Evolutionary conservation across 2,329 filamentous ascomycete species (phyloP), one percentile per base, ranked within the genome.

Genomic region (Didymella sp.): DNA sequence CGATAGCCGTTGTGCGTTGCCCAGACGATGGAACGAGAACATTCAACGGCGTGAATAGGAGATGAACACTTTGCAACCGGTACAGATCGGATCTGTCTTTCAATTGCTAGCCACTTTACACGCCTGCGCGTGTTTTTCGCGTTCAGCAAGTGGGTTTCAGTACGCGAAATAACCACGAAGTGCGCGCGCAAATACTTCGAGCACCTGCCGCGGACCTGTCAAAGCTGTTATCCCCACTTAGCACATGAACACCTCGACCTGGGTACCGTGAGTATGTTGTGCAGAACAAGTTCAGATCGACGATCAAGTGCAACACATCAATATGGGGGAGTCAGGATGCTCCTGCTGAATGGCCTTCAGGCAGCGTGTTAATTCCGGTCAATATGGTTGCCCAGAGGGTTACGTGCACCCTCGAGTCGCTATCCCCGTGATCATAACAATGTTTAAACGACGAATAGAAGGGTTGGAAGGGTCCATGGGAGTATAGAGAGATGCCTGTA

Each of bases 271-370:
- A 48, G 48, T 49, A 48, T 4, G 37, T 17, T 51, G 27, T 9
- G 6, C 17, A 44, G 27, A 40, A 33, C 2, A 22, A 15, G 25
- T 28, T 9, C 6, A 25, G 25, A 57, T 57, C 48, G 54, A 48
- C 54, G 48, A 57, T 57, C 43, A 24, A 19, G 19, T 43, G 52
- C 48, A 57, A 47, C 43, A 27, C 54, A 48, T 52, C 54, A 52
- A 19, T 21, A 38, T 37, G 43, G 19, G 35, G 31, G 30, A 47
- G 42, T 43, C 37, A 46, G 43, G 42, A 48, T 51, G 43, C 48
- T 9, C 43, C 28, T 47, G 43, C 38, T 48, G 22, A 8, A 25
- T n/a, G 37, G 8, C 37, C 22, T 15, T 38, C 15, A 48, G 22
- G 30, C 35, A n/a, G 30, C 17, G n/a, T 42, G 40, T 27, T 49